Base-by-base conservation (phyloP, 2,329 filamentous ascomycete species). In the Penicillium rolfsii region DNA sequence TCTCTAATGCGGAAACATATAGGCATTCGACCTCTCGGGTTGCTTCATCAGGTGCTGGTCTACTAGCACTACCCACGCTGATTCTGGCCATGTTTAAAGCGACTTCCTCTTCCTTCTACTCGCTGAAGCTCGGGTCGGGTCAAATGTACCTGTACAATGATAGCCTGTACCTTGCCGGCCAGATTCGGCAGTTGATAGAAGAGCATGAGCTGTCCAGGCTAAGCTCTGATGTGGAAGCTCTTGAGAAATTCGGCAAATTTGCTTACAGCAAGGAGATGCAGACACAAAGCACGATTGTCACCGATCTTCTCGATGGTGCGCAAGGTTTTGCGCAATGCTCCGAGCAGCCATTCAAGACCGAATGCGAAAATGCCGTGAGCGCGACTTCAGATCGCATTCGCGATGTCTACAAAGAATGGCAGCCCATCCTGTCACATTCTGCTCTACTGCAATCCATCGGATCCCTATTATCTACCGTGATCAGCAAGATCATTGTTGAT, bases 81-180 rank as follows among this genome's bases (percentile, higher is more conserved):
- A 74, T 82, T 35, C 65, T 83, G 36, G 80, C 80, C 28, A 82
- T 83, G 79, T 83, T 81, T 67, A 80, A 81, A 64, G 81, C 81
- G 19, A 80, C 75, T 9, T 79, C 81, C 5, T 76, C 80, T 8
- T 74, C 76, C 5, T 79, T 80, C 62, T 83, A 83, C 64, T 71
- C 76, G 1, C 67, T 77, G 28, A 78, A 77, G 52, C 69, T 79
- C 12, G 74, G 77, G 19, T 80, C 82, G 2, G 85, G 84, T 6
- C 84, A 86, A 66, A 87, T 89, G 82, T 82, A 87, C 56, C 80
- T 88, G 49, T 89, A 89, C 76, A 89, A 89, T 67, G 87, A 89
- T 72, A 83, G 84, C 62, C 77, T 82, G 48, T 84, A 85, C 59
- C 79, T 89, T 4, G 82, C 84, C 3, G 82, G 84, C 62, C 80